phyloP scores from a whole-genome alignment of 345 rosid genomes.

The Gossypium herbaceum region DNA sequence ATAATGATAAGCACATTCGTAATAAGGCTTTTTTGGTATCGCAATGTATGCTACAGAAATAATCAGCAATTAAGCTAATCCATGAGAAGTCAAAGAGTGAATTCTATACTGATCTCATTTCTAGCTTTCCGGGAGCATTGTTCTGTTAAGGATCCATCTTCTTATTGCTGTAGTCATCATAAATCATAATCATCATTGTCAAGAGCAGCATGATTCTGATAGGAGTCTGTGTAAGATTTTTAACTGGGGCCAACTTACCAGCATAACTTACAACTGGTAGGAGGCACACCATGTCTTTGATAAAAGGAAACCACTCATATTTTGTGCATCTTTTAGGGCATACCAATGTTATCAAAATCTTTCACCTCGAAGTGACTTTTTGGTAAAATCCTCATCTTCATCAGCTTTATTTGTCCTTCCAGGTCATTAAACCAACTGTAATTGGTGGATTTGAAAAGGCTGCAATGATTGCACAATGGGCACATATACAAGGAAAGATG shows the following conservation, averaged over 20 bases:
- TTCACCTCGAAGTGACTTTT: background rate
- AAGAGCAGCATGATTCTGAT: background rate
- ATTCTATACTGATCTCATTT: background rate
- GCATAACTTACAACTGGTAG: background rate
- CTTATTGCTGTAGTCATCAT: background rate
- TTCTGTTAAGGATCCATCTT: background rate
- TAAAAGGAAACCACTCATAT: background rate
- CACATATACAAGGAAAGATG: constrained; percentile 76
- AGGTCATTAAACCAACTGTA: constrained; percentile 91
- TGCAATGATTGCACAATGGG: constrained; percentile 75
- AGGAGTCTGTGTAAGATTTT: background rate
- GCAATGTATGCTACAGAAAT: background rate
- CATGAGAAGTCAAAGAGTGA: background rate
- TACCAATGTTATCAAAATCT: background rate
- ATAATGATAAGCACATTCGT: background rate
- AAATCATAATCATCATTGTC: background rate
- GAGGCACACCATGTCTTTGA: background rate
- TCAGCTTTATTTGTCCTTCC: constrained; percentile 16
- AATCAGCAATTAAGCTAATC: background rate
- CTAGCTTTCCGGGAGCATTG: background rate
- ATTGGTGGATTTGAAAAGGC: constrained; percentile 90
- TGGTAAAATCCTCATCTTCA: constrained; percentile 10
- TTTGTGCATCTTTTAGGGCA: constrained; percentile 1
- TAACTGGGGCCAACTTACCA: background rate
- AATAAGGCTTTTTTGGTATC: background rate